Evolutionary conservation across 2,329 filamentous ascomycete species (phyloP), one percentile per base, ranked within the genome.

Genomic region (Claviceps sp.): DNA sequence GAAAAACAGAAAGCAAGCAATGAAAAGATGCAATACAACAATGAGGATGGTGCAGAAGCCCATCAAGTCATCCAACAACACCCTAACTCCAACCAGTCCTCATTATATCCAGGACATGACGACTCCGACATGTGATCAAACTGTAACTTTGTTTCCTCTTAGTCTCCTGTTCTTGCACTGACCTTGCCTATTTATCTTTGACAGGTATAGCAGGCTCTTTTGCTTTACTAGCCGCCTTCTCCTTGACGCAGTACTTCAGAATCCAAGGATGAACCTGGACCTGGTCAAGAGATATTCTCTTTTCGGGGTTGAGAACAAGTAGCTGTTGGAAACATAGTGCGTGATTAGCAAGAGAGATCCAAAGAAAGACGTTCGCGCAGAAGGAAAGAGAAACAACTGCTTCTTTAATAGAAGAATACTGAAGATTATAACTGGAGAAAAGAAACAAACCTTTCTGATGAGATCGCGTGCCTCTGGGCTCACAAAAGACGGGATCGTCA

Each of bases 211-310:
- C 54, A 55, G 37, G 50, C 54, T 65, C 70, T 75, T 59, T 79
- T 78, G 54, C 72, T 72, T 73, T 76, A 40, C 70, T 60, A 5
- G 72, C 72, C 51, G 74, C 68, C 63, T 78, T 75, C n/a, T 76
- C 75, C 69, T 79, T 81, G 57, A 85, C 77, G 67, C 91, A 97
- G 68, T 97, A 88, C 75, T 96, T 97, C 59, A 96, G 67, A 62
- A 98, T 95, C 93, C 93, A 98, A 18, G 93, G 91, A 67, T 97
- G 93, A 50, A 77, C 77, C 67, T 91, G 84, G 40, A 97, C 85
- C 54, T 95, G 84, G 16, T 95, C 89, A 11, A 98, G 79, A 3
- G 89, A 80, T 60, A 98, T 86, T 58, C 93, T 78, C 75, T 95
- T 95, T 63, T 95, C 88, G 0, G 93, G 93, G 63, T 97, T 89